These are phyloP conservation scores for Hanseniaspora lachancei DNA, from an alignment of 805 yeast species.

Conservation along the genomic window DNA sequence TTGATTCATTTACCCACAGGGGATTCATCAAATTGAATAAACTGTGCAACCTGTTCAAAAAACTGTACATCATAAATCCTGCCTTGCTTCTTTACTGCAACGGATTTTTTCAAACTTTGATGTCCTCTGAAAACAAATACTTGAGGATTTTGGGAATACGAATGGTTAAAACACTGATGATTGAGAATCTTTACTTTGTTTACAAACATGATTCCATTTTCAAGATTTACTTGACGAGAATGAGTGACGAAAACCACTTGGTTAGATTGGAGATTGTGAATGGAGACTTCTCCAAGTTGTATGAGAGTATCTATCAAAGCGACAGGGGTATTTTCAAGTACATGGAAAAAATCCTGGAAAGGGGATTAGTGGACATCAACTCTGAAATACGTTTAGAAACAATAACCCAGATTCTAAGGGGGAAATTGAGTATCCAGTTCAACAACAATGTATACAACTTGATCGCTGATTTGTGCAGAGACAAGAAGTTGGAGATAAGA, in stretches of 20 bases:
- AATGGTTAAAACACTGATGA: constrained; percentile 1
- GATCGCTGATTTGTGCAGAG: constrained; percentile 1
- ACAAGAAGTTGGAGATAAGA: background rate
- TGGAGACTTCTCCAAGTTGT: background rate
- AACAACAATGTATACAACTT: background rate
- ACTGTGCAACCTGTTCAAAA: constrained; percentile 2
- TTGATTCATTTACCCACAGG: constrained; percentile 2
- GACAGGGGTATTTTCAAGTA: background rate
- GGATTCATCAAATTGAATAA: constrained; percentile 6
- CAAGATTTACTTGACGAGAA: constrained; percentile 2
- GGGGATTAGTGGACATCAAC: background rate
- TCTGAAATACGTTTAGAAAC: constrained; percentile 3
- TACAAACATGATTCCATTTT: background rate
- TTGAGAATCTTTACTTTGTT: background rate
- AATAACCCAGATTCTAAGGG: background rate
- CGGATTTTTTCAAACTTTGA: background rate
- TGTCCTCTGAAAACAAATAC: constrained; percentile 4
- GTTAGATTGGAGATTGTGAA: constrained; percentile 8
- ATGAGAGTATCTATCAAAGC: background rate
- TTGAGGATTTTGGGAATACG: constrained; percentile 6
- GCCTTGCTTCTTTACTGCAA: constrained; percentile 2
- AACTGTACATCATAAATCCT: background rate
- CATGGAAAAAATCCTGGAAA: background rate
- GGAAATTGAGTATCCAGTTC: background rate
- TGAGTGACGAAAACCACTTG: constrained; percentile 5